Base-by-base conservation (phyloP, 73 alveolate species). In the Paramecium pentaurelia region DNA sequence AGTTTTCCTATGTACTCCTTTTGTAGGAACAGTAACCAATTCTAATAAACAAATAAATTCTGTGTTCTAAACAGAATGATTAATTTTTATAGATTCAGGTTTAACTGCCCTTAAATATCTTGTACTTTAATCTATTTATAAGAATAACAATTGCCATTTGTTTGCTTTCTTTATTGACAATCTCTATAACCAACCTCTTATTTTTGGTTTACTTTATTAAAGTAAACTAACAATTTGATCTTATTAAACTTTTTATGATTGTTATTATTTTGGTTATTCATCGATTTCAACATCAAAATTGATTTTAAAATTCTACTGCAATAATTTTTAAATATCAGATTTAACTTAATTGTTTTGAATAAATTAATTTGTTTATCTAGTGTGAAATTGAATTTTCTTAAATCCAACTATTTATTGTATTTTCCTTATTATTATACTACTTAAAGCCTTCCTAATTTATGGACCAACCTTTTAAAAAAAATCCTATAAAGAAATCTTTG, bases 101-200 rank as follows among this genome's bases (percentile, higher is more conserved):
- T 80, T 80, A 44, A 47, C 47, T 10, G 91, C 91, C n/a, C 58
- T 80, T 25, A 80, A 28, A 45, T 32, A 25, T 20, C 75, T 40
- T 27, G 71, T 45, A 45, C 91, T 49, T 22, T 80, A 25, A 80
- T 80, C 91, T 22, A 80, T 80, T 80, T 80, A 22, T 18, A 80
- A 49, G 38, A 80, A 80, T 36, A 80, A 27, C 18, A 80, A 49
- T 36, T 80, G 75, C 91, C 91, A 80, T 80, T 80, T 80, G 12
- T 47, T 47, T n/a, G 73, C 73, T 36, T 80, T 80, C 16, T 40
- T 80, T 44, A 49, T 80, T 22, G 77, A 45, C 16, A 42, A 47
- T 47, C 91, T 42, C 30, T 80, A 80, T 47, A 80, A 22, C 91
- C 91, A 80, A 16, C 91, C 91, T 80, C 91, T 80, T 18, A 80